phyloP scores from a whole-genome alignment of 495 filamentous ascomycete genomes.

The Aspergillus avenaceus region DNA sequence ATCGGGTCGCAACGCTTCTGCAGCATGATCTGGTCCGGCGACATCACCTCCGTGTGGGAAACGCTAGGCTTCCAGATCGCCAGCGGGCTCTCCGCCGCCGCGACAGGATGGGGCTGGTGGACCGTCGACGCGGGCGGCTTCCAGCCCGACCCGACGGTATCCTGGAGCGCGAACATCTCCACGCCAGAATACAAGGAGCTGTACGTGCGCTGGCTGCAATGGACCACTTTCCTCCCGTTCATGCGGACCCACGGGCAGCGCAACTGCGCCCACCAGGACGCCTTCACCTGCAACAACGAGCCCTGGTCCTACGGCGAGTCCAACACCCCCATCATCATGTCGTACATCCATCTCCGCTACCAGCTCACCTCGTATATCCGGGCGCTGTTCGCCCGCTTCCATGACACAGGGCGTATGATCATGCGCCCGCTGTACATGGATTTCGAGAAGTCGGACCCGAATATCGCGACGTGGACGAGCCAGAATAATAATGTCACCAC shows the following conservation, averaged over 20 bases:
- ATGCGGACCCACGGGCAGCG: conserved; percentile 29
- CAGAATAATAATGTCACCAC: conserved; percentile 20
- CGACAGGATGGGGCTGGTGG: conserved; percentile 30
- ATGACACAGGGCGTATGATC: conserved; percentile 21
- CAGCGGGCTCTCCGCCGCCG: conserved; percentile 23
- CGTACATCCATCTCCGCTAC: conserved; percentile 28
- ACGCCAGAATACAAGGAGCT: conserved; percentile 25
- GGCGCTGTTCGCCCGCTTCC: conserved; percentile 17
- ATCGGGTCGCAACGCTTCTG: conserved; percentile 29
- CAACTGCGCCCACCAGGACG: conserved; percentile 15
- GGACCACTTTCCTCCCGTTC: conserved; percentile 27
- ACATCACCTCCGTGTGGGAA: conserved; percentile 28
- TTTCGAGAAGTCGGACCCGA: conserved; percentile 18
- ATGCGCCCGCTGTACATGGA: conserved; percentile 31
- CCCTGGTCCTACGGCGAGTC: conserved; percentile 28
- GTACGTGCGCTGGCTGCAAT: conserved; percentile 28
- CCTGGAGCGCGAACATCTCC: conserved; percentile 25
- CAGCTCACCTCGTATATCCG: conserved; percentile 18
- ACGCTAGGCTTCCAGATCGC: conserved; percentile 23
- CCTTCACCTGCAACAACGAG: conserved; percentile 28
- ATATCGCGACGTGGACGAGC: conserved; percentile 13
- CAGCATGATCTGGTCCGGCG: conserved; percentile 30
- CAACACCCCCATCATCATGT: conserved; percentile 20
- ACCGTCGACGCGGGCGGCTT: conserved; percentile 31
- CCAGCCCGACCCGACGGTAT: conserved; percentile 24